Conservation (phyloP, 768 basidiomycete species). For the Russula brevipes region DNA sequence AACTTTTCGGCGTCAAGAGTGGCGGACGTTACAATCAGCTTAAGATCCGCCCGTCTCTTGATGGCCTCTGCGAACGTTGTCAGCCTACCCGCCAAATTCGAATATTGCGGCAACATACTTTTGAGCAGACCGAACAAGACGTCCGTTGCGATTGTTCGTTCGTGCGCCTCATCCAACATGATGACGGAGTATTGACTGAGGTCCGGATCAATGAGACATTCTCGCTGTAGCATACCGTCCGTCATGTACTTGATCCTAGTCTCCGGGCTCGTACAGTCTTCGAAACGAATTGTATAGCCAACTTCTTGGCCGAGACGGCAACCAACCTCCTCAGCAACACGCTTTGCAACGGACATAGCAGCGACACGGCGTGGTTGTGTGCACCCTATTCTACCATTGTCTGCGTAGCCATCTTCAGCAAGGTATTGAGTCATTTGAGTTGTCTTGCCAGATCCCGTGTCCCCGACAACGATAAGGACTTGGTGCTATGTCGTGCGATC, state of each 20-base stretch:
- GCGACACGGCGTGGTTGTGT: constrained; percentile 99
- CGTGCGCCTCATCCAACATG: constrained; percentile 99
- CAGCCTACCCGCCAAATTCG: constrained; percentile 13
- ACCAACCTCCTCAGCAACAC: constrained; percentile 97
- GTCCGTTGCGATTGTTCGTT: constrained; percentile 97
- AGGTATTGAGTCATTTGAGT: constrained; percentile 99
- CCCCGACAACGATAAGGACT: constrained; percentile 96
- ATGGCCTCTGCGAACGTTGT: constrained; percentile 67
- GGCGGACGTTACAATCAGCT: constrained; percentile 96
- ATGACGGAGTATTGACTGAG: constrained; percentile 89
- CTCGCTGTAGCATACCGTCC: constrained; percentile 98
- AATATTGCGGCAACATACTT: constrained; percentile 43
- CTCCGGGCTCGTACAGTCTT: constrained; percentile 98
- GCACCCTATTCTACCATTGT: constrained; percentile 87
- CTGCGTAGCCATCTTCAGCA: constrained; percentile 90
- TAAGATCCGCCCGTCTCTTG: constrained; percentile 90
- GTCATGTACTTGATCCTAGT: constrained; percentile 99
- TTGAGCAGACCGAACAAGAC: constrained; percentile 95
- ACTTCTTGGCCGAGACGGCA: constrained; percentile 97
- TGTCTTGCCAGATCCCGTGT: constrained; percentile 98
- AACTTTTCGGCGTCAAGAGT: constrained; percentile 99
- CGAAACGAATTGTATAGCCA: constrained; percentile 98
- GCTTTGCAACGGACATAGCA: constrained; percentile 98
- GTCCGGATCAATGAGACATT: constrained; percentile 93
- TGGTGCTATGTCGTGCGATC: constrained; percentile 60